Base-by-base conservation (phyloP, 805 yeast species). In the Kazachstania bromeliacearum region DNA sequence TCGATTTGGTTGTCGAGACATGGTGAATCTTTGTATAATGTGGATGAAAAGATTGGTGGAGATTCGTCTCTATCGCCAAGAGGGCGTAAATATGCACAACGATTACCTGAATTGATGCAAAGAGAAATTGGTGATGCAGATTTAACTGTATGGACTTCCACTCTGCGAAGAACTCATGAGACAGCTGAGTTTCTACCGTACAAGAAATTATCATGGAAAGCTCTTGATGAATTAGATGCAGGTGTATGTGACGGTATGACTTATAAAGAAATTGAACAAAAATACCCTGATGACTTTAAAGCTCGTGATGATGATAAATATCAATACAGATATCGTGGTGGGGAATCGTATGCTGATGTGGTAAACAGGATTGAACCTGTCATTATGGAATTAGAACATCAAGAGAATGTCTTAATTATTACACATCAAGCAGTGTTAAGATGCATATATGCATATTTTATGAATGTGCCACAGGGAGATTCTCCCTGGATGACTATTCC, bases 401-500 rank as follows among this genome's bases (percentile, higher is more conserved):
- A 89, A 61, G 97, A 92, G 51, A 87, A 89, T 57, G 85, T 89
- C 36, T 68, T 89, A 57, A 88, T 92, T 41, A 89, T 89, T 30
- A 92, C 98, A 2, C 98, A 89, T 59, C 98, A 89, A 62, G 97
- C 97, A 0, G 97, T 89, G 10, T 67, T 89, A 45, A 73, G 98
- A 51, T 92, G 98, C 57, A 78, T 89, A 36, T 92, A 92, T 60
- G 97, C 97, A 5, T 89, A 89, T 60, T 89, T 87, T 56, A 89
- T 92, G 97, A 89, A 89, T 55, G 94, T 92, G 16, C 96, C 96
- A 3, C 97, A 89, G 59, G 96, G 87, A 50, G 89, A 85, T 57
- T 75, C 87, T 39, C 98, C 98, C 3, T 92, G 97, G 97, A 88
- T 89, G 95, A 84, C 92, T 27, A 94, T 89, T 40, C 98, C 98